These are phyloP conservation scores for Beauveria medogensis DNA, from an alignment of 2,329 filamentous ascomycete genomes.

Conservation along the genomic window DNA sequence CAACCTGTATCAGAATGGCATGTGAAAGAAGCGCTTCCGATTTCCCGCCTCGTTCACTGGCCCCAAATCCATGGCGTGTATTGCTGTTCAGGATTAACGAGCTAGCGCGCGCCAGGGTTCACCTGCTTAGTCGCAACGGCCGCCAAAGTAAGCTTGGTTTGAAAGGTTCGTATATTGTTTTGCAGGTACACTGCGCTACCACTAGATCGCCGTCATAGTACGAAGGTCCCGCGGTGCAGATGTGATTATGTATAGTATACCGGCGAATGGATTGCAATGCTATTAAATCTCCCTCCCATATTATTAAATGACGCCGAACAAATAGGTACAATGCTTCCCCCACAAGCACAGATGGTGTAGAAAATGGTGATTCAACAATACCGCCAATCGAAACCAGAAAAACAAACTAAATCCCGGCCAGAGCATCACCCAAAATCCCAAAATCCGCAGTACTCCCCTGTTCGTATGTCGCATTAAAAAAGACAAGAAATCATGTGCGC, in stretches of 20 bases:
- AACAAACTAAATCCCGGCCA: background rate
- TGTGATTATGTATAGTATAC: background rate
- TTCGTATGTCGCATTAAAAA: constrained; percentile 4
- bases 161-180: no score
- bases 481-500: background rate
- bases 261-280: background rate
- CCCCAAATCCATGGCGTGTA: background rate
- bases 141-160: no score
- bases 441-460: constrained; percentile 5
- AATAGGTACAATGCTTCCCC: background rate
- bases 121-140: no score
- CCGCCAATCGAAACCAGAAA: constrained; percentile 1
- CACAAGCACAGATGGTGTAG: background rate
- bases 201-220: no score
- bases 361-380: background rate
- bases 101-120: no score
- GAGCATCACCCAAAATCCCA: constrained; percentile 1
- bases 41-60: background rate
- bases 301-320: constrained; percentile 1
- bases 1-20: background rate
- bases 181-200: no score
- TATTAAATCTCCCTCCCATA: background rate
- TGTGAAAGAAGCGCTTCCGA: background rate
- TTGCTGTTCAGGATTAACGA: background rate
- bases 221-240: background rate